Percentiles rank a stretch among this genome's conserved stretches.
These are phyloP conservation scores for Zygosaccharomyces sapae DNA, from an alignment of 1,139 yeast genomes.

Conservation along the genomic window DNA sequence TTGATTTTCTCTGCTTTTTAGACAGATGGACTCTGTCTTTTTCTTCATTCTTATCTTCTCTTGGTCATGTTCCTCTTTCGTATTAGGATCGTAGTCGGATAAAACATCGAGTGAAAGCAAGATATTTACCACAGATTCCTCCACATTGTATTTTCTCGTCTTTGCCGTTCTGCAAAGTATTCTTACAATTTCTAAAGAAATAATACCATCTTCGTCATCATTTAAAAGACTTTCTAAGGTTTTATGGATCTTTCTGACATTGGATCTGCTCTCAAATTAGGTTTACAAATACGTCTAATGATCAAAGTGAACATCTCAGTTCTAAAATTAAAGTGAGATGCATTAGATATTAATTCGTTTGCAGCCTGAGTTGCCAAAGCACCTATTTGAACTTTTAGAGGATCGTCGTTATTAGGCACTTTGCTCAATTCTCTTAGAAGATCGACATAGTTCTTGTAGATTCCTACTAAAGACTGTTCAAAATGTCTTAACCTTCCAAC, in stretches of 20 bases:
- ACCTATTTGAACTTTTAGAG: constrained; percentile 41
- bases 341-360: constrained; percentile 65
- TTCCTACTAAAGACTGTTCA: constrained; percentile 70
- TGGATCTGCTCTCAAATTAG: constrained; percentile 46
- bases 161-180: constrained; percentile 65
- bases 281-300: constrained; percentile 59
- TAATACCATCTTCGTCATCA: constrained; percentile 70
- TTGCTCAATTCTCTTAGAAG: constrained; percentile 43
- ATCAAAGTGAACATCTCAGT: constrained; percentile 65
- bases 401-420: constrained; percentile 37
- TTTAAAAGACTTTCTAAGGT: constrained; percentile 68
- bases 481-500: constrained; percentile 69
- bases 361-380: constrained; percentile 49
- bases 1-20: constrained; percentile 78
- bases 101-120: constrained; percentile 69
- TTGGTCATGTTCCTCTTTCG: constrained; percentile 42
- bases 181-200: constrained; percentile 69
- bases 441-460: constrained; percentile 67
- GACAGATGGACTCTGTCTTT: constrained; percentile 82
- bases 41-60: constrained; percentile 56
- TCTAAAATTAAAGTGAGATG: constrained; percentile 77
- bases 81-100: constrained; percentile 74
- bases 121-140: constrained; percentile 74
- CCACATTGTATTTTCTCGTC: constrained; percentile 73
- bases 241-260: constrained; percentile 57